Evolutionary conservation across 2,329 filamentous ascomycete genomes (phyloP).

Genomic region (Cercospora citrullina): DNA sequence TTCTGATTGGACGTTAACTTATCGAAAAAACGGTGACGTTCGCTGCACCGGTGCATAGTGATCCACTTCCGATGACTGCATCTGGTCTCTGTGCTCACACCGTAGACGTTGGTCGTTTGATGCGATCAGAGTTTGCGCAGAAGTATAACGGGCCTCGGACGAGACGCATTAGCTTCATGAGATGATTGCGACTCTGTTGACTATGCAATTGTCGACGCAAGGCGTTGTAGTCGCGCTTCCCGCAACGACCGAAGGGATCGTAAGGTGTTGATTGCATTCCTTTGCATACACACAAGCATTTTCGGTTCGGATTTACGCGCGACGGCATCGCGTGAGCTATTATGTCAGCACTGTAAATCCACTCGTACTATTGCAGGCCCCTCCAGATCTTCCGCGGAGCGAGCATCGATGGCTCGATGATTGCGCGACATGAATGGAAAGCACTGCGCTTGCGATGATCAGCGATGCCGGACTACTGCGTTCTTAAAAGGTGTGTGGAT

Average conservation of each 20-base stretch:
- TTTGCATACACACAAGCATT: neutral
- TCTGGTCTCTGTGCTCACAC: neutral
- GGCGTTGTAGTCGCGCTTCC: neutral
- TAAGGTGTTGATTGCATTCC: neutral
- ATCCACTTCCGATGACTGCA: constrained; percentile 4
- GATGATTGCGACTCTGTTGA: neutral
- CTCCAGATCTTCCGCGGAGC: neutral
- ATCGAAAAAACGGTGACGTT: neutral
- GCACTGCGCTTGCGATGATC: neutral
- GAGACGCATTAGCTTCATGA: neutral
- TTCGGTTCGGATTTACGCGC: neutral
- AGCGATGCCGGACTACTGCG: neutral
- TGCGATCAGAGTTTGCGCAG: neutral
- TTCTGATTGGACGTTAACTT: neutral
- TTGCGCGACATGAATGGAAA: neutral
- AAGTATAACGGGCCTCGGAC: neutral
- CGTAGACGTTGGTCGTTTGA: neutral
- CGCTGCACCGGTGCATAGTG: neutral
- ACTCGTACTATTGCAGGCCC: neutral
- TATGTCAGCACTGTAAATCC: neutral
- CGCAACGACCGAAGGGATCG: neutral
- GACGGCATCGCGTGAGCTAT: neutral
- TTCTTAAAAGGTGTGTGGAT: neutral
- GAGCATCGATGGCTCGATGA: neutral
- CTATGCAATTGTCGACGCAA: neutral